Evolutionary conservation across 2,329 filamentous ascomycete genomes (phyloP).

Genomic region (Ascomycota sp.): DNA sequence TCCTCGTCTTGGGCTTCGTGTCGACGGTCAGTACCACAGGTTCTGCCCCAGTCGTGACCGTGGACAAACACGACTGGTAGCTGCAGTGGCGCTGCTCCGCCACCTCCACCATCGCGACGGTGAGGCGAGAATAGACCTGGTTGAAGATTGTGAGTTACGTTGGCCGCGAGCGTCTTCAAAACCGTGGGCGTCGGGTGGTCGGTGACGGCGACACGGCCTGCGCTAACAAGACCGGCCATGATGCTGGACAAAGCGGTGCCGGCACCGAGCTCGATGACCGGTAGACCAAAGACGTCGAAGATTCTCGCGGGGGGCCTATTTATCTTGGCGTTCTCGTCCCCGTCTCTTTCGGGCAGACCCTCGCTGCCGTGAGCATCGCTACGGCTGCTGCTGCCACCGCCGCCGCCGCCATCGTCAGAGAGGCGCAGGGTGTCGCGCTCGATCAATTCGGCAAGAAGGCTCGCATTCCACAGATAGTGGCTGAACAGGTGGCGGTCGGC

Average conservation of each 20-base stretch:
- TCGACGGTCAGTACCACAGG: no score
- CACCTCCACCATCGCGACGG: no score
- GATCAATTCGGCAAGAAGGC: slow-evolving; percentile 32
- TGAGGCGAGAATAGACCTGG: no score
- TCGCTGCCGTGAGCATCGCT: no score
- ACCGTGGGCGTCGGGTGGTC: slow-evolving; percentile 47
- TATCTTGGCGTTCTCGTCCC: no score
- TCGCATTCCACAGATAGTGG: slow-evolving; percentile 56
- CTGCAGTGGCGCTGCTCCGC: no score
- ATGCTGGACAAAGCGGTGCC: slow-evolving; percentile 37
- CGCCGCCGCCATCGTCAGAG: background rate
- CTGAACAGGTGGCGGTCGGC: slow-evolving; percentile 41
- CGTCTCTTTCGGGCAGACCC: no score
- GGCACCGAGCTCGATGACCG: slow-evolving; percentile 45
- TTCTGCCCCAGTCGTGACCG: slow-evolving; percentile 49
- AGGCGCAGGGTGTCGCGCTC: slow-evolving; percentile 24
- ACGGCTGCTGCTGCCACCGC: slow-evolving; percentile 1
- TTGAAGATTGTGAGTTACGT: slow-evolving; percentile 31
- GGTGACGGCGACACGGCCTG: slow-evolving; percentile 32
- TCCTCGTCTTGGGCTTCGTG: no score
- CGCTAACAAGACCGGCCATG: slow-evolving; percentile 26
- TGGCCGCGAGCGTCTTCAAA: slow-evolving; percentile 34
- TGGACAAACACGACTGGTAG: slow-evolving; percentile 29
- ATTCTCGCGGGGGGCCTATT: no score
- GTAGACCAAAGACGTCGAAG: slow-evolving; percentile 30